These are phyloP conservation scores for Biscutella laevigata DNA, from an alignment of 441 rosid species.

Conservation along the genomic window DNA sequence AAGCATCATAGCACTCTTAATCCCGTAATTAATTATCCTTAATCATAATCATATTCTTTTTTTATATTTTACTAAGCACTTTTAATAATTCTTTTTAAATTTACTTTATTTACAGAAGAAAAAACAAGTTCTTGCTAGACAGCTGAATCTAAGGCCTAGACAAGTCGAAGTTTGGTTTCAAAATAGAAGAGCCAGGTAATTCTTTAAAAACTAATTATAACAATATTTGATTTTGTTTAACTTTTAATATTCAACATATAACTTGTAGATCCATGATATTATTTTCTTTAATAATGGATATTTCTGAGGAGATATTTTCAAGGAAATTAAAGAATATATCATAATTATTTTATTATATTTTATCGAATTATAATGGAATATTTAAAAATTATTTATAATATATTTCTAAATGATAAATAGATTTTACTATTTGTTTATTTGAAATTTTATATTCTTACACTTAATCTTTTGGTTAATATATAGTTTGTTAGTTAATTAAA, in stretches of 20 bases:
- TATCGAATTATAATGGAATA: no score
- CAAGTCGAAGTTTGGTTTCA: constrained; percentile 79
- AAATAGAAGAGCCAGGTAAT: constrained; percentile 68
- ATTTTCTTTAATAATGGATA: no score
- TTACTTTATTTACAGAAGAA: constrained; percentile 33
- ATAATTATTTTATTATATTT: no score
- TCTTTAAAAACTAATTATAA: no score
- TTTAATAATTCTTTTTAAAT: not conserved
- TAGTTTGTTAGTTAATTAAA: not conserved
- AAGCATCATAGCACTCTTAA: constrained; percentile 66
- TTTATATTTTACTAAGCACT: not conserved
- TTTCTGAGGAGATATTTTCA: no score
- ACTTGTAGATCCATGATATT: no score
- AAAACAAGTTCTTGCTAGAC: constrained; percentile 57
- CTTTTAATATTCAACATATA: no score
- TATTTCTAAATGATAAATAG: no score
- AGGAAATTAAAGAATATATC: no score
- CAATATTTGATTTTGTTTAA: no score
- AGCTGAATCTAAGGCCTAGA: constrained; percentile 51
- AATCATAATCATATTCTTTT: not conserved
- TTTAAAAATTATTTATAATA: no score
- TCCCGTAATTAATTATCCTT: constrained; percentile 26
- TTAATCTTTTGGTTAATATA: not conserved
- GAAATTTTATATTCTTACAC: not conserved
- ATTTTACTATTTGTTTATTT: no score